These are phyloP conservation scores for Penicillium dipodomyicola DNA, from an alignment of 495 filamentous ascomycete genomes.

Conservation along the genomic window DNA sequence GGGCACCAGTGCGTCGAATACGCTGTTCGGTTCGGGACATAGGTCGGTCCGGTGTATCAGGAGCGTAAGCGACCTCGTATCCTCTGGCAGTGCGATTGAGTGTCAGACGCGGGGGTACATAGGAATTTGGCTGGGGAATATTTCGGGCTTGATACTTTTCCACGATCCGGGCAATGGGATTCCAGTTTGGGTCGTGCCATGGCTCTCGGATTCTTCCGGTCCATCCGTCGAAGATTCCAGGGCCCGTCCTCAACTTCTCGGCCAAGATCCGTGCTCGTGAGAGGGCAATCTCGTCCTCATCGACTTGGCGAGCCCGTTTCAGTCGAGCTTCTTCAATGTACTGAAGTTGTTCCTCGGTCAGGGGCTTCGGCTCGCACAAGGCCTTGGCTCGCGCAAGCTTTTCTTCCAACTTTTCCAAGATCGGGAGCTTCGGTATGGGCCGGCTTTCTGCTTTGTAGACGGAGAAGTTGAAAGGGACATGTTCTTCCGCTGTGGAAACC, in stretches of 20 bases:
- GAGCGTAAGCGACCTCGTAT: constrained; percentile 42
- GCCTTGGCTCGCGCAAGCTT: constrained; percentile 21
- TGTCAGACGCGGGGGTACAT: not conserved
- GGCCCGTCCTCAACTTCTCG: constrained; percentile 40
- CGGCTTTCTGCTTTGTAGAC: constrained; percentile 36
- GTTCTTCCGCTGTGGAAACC: constrained; percentile 16
- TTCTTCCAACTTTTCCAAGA: constrained; percentile 29
- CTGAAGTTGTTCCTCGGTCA: constrained; percentile 21
- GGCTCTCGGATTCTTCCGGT: constrained; percentile 15
- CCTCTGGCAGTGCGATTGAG: constrained; percentile 5
- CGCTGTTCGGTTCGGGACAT: constrained; percentile 45
- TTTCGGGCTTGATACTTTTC: constrained; percentile 5
- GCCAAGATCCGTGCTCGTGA: constrained; percentile 45
- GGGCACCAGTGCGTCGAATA: constrained; percentile 40
- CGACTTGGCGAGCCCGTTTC: constrained; percentile 28
- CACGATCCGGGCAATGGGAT: constrained; percentile 3
- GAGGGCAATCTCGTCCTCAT: constrained; percentile 45
- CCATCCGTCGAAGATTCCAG: constrained; percentile 31
- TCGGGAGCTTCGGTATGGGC: constrained; percentile 40
- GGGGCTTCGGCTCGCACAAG: constrained; percentile 27
- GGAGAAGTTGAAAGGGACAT: constrained; percentile 26
- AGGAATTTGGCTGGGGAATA: not conserved
- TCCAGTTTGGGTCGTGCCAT: constrained; percentile 8
- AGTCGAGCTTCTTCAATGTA: constrained; percentile 16
- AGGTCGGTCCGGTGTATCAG: constrained; percentile 37